Conservation (phyloP, 2,329 filamentous ascomycete genomes). For the Paraphaeosphaeria sporulosa region DNA sequence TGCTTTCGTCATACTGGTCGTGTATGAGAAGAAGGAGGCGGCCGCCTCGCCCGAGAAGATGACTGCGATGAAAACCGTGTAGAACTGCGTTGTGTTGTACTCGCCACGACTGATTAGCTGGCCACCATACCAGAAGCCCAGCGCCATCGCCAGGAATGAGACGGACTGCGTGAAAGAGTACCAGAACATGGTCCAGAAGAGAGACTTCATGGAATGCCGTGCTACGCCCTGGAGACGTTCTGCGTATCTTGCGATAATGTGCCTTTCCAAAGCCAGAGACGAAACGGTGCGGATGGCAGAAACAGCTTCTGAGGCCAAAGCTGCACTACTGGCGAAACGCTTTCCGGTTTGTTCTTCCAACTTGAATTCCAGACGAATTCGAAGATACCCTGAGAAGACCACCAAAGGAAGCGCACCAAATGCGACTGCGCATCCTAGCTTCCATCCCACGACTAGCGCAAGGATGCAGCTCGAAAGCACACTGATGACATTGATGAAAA, state of each 20-base stretch:
- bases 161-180: constrained; percentile 87
- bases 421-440: constrained; percentile 81
- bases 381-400: constrained; percentile 75
- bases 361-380: constrained; percentile 87
- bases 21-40: constrained; percentile 89
- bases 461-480: constrained; percentile 76
- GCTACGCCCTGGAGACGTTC: constrained; percentile 63
- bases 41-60: constrained; percentile 91
- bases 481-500: constrained; percentile 82
- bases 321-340: constrained; percentile 67
- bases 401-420: constrained; percentile 58
- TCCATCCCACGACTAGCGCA: constrained; percentile 82
- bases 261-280: constrained; percentile 83
- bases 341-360: constrained; percentile 72
- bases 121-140: constrained; percentile 51
- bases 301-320: constrained; percentile 91
- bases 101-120: constrained; percentile 51
- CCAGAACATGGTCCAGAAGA: constrained; percentile 76
- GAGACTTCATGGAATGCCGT: constrained; percentile 67
- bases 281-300: constrained; percentile 94
- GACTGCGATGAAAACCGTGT: constrained; percentile 84
- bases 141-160: constrained; percentile 54
- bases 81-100: constrained; percentile 83
- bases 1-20: constrained; percentile 95
- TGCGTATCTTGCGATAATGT: constrained; percentile 75